phyloP scores from a whole-genome alignment of 495 filamentous ascomycete genomes.

The Tuber microsphaerosporum region DNA sequence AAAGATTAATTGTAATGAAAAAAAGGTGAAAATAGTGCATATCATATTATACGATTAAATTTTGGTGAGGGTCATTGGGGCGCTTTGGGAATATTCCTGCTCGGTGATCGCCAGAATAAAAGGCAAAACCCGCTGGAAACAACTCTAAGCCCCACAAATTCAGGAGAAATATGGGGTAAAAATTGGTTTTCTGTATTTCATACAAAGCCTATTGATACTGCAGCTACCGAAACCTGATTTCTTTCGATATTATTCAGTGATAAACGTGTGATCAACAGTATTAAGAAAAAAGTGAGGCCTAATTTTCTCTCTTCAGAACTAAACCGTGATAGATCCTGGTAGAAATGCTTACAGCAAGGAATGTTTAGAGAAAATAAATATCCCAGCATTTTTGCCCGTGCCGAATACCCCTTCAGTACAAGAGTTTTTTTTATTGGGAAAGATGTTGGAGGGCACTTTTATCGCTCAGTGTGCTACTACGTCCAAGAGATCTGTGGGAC shows the following conservation, averaged over 20 bases:
- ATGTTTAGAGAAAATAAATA: background rate
- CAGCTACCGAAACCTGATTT: background rate
- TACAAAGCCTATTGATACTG: background rate
- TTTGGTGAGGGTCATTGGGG: background rate
- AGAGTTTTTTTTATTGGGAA: too few relatives aligned
- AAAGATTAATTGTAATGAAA: too few relatives aligned
- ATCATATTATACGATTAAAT: too few relatives aligned
- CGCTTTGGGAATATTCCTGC: background rate
- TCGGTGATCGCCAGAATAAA: background rate
- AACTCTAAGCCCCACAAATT: background rate
- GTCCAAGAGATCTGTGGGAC: too few relatives aligned
- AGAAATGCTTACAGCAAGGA: background rate
- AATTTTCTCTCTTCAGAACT: background rate
- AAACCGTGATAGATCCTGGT: background rate
- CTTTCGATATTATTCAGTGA: background rate
- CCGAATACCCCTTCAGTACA: too few relatives aligned
- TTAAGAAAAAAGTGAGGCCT: background rate
- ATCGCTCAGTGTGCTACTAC: too few relatives aligned
- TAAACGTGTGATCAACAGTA: background rate
- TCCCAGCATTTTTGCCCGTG: too few relatives aligned
- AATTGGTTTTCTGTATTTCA: background rate
- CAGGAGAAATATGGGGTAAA: background rate
- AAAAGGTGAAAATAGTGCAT: too few relatives aligned
- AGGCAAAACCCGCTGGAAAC: background rate
- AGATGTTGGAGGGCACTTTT: too few relatives aligned